phyloP scores from a whole-genome alignment of 331 rosid species.

The Pyrus hybrid region DNA sequence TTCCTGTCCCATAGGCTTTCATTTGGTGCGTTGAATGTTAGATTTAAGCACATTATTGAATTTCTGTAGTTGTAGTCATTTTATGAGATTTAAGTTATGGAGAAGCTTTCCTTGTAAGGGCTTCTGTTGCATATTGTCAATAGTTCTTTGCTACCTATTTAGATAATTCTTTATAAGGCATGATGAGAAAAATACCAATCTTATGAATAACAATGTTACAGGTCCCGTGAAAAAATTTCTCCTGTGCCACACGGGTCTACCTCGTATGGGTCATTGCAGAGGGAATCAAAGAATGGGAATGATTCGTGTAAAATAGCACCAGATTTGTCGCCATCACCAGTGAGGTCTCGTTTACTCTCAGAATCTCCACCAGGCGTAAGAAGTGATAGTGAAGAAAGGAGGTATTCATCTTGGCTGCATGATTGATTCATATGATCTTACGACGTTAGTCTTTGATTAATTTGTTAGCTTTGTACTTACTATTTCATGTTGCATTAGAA shows the following conservation, averaged over 20 bases:
- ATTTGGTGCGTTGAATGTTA: not conserved
- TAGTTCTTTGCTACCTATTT: not conserved
- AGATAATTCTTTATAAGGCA: not conserved
- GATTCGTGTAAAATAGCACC: slow-evolving; percentile 22
- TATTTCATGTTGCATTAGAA: slow-evolving; percentile 13
- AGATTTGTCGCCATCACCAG: slow-evolving; percentile 33
- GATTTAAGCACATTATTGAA: not conserved
- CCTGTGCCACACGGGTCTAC: slow-evolving; percentile 29
- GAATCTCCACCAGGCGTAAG: slow-evolving; percentile 42
- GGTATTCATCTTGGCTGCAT: slow-evolving; percentile 31
- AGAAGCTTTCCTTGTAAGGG: not conserved
- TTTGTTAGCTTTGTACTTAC: slow-evolving; percentile 13
- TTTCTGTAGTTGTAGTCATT: not conserved
- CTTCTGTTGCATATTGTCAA: not conserved
- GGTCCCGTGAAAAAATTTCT: slow-evolving; percentile 30
- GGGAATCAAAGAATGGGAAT: slow-evolving; percentile 26
- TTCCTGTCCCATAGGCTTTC: not conserved
- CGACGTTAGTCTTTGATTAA: not conserved
- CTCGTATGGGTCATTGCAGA: slow-evolving; percentile 23
- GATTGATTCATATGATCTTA: not conserved
- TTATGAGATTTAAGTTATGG: not conserved
- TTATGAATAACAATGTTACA: slow-evolving; percentile 11
- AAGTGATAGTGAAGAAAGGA: slow-evolving; percentile 42
- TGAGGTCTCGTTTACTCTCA: slow-evolving; percentile 41
- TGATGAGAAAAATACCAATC: not conserved